A percentile compares a stretch with the other conserved stretches of the same genome.
Evolutionary conservation across 2,329 filamentous ascomycete species (phyloP).

Genomic region (Fusarium piperis): DNA sequence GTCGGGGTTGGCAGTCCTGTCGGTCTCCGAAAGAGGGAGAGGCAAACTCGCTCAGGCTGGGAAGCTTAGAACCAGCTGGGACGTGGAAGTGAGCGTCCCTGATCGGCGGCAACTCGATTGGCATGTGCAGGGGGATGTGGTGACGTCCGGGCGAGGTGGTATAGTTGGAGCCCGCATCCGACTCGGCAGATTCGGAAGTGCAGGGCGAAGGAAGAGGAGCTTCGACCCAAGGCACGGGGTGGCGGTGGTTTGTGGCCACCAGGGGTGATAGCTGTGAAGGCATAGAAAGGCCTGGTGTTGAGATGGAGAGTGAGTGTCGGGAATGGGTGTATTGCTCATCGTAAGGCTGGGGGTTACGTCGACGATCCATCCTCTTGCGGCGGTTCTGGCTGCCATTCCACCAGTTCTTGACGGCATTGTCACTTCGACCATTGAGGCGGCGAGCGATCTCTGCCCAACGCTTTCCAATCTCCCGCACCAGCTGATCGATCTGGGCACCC

Average conservation of each 20-base stretch:
- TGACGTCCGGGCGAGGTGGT: conserved; percentile 65
- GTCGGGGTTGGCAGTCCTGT: conserved; percentile 19
- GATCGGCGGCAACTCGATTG: conserved; percentile 55
- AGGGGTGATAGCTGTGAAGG: conserved; percentile 28
- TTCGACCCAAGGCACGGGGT: conserved; percentile 41
- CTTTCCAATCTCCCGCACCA: conserved; percentile 83
- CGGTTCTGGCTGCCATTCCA: conserved; percentile 95
- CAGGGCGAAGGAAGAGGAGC: conserved; percentile 50
- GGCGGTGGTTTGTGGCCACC: conserved; percentile 33
- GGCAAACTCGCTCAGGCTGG: conserved; percentile 39
- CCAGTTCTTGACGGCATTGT: conserved; percentile 98
- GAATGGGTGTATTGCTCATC: conserved; percentile 34
- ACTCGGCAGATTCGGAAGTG: conserved; percentile 63
- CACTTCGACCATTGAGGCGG: conserved; percentile 82
- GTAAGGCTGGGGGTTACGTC: conserved; percentile 43
- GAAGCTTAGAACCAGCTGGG: conserved; percentile 39
- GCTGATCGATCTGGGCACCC: conserved; percentile 76
- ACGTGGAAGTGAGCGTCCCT: conserved; percentile 7
- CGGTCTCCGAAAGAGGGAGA: conserved; percentile 19
- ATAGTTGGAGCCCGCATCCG: conserved; percentile 72
- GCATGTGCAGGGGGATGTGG: conserved; percentile 49
- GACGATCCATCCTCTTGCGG: conserved; percentile 63
- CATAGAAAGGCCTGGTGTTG: conserved; percentile 28
- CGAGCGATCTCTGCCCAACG: conserved; percentile 94
- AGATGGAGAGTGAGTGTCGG: conserved; percentile 45